Conservation (phyloP, 306 rosid genomes). For the Sophora flavescens region DNA sequence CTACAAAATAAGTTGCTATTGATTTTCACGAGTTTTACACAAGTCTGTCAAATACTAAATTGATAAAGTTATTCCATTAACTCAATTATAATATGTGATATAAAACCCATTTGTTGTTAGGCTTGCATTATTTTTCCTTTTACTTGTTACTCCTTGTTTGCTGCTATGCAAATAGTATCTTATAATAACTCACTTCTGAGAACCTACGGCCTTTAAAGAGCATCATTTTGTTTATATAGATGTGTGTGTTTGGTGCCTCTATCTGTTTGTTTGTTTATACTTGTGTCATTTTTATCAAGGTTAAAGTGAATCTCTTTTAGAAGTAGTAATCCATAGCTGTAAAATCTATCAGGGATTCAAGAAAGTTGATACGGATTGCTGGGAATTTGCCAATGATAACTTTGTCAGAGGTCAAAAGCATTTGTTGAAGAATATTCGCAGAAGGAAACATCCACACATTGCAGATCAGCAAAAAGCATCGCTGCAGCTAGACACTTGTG, state of each 20-base stretch:
- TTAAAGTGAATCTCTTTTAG: conserved; percentile 18
- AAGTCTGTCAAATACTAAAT: neutral
- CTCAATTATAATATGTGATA: neutral
- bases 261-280: conserved; percentile 1
- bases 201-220: neutral
- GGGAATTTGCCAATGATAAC: conserved; percentile 88
- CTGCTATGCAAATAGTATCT: neutral
- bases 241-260: conserved; percentile 5
- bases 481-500: conserved; percentile 55
- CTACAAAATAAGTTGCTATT: neutral
- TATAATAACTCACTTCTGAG: neutral
- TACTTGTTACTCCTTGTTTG: conserved; percentile 10
- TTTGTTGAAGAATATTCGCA: conserved; percentile 70
- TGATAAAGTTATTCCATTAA: neutral
- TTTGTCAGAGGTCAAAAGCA: conserved; percentile 80
- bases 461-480: conserved; percentile 62
- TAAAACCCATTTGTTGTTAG: neutral
- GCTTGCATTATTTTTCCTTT: conserved; percentile 8
- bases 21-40: neutral
- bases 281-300: conserved; percentile 15
- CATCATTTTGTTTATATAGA: conserved; percentile 1
- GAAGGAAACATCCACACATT: conserved; percentile 74
- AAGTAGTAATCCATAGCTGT: conserved; percentile 34
- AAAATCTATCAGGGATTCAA: conserved; percentile 81
- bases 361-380: conserved; percentile 83